Evolutionary conservation across 345 rosid species (phyloP), one percentile per base, ranked within the genome.

Genomic region (Microthlaspi erraticum): DNA sequence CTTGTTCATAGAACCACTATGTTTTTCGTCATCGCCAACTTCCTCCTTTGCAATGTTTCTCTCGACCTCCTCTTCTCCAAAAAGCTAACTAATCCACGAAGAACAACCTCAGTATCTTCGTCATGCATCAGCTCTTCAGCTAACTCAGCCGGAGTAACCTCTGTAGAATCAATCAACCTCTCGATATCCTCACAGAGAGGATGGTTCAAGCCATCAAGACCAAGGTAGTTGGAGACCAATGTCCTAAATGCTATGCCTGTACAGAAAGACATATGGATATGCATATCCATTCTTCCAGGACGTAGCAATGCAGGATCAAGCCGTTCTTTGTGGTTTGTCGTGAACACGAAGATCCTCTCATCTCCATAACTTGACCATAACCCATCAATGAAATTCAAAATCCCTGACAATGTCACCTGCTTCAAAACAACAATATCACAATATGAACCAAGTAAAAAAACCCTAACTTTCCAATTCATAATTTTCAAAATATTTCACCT

Each of bases 111-210:
- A 46, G 65, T 37, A 71, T 81, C 78, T 17, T 83, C 83, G 29
- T 79, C 80, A n/a, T 76, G 81, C 85, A 85, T 73, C 31, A 85
- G 38, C 68, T 80, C 82, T 64, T 83, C 85, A 6, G 85, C 83
- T 52, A 83, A 60, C 42, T 81, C 77, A 1, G 85, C 85, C 0
- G 85, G 87, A 38, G 79, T 83, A 14, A 80, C 84, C 43, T 83
- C 73, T 1, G 70, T 61, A 1, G 60, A 50, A 53, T 66, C 53
- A 4, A 85, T 44, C 43, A 83, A n/a, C 14, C 12, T 49, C 17
- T 85, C 77, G 9, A 81, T 80, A 43, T 80, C 78, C 2, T 51
- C 46, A 3, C 71, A 74, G 0, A 79, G 11, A 3, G 71, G 68
- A 46, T 74, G 85, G 36, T 65, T 79, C 6, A 53, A 55, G 6